phyloP scores from a whole-genome alignment of 2,329 filamentous ascomycete genomes.

The Aaosphaeria arxii region DNA sequence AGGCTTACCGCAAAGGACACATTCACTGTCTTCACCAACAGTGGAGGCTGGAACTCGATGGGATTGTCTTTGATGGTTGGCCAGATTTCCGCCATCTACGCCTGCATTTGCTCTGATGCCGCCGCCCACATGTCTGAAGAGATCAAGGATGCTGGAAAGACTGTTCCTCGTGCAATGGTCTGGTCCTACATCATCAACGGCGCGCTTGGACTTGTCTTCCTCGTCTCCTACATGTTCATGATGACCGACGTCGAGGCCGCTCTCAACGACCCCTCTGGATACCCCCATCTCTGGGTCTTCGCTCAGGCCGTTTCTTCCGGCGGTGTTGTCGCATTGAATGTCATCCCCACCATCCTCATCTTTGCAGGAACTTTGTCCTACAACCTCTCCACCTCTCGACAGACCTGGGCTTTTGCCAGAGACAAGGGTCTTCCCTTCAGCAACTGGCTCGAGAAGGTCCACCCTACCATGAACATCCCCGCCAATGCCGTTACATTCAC shows the following conservation, averaged over 20 bases:
- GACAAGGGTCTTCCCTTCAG: constrained; percentile 33
- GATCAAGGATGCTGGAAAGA: constrained; percentile 39
- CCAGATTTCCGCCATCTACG: constrained; percentile 30
- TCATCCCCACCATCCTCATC: constrained; percentile 28
- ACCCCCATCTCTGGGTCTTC: constrained; percentile 36
- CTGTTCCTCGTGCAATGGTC: constrained; percentile 43
- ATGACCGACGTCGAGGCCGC: constrained; percentile 29
- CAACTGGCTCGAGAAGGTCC: constrained; percentile 23
- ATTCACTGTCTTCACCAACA: constrained; percentile 16
- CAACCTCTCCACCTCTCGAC: constrained; percentile 30
- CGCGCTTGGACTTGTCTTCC: constrained; percentile 31
- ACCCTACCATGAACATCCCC: constrained; percentile 24
- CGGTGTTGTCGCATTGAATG: constrained; percentile 18
- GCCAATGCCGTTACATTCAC: constrained; percentile 30
- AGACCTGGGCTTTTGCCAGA: constrained; percentile 36
- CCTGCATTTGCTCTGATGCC: constrained; percentile 31
- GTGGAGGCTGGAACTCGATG: constrained; percentile 10
- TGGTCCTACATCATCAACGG: constrained; percentile 41
- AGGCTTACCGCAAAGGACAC: constrained; percentile 18
- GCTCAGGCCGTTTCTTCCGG: constrained; percentile 14
- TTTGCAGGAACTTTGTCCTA: constrained; percentile 28
- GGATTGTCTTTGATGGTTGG: constrained; percentile 41
- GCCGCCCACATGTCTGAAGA: constrained; percentile 45
- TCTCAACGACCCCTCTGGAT: constrained; percentile 24
- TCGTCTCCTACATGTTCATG: constrained; percentile 33